Evolutionary conservation across 2,329 filamentous ascomycete species (phyloP).

Genomic region (Fusarium tjaetaba): DNA sequence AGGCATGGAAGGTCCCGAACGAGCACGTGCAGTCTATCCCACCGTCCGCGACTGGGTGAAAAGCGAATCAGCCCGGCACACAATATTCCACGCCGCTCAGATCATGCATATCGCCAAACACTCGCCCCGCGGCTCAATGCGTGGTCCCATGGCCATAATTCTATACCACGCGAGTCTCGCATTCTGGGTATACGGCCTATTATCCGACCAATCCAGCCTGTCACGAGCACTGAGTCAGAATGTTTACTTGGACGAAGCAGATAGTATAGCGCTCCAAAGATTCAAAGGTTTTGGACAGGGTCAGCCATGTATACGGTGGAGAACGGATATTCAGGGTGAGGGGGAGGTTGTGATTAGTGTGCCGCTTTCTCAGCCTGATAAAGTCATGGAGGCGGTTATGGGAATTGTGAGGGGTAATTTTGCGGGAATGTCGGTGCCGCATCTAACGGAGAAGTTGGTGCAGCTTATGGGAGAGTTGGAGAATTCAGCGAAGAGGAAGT

Average conservation of each 20-base stretch:
- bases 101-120: conserved; percentile 37
- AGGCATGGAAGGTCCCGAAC: conserved; percentile 53
- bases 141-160: conserved; percentile 40
- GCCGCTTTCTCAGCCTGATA: conserved; percentile 19
- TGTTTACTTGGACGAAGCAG: conserved; percentile 13
- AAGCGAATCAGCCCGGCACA: conserved; percentile 47
- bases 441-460: conserved; percentile 26
- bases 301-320: conserved; percentile 25
- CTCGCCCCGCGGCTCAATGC: conserved; percentile 28
- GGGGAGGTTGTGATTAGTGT: conserved; percentile 13
- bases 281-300: conserved; percentile 30
- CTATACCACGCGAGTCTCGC: conserved; percentile 44
- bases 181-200: conserved; percentile 41
- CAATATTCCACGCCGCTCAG: conserved; percentile 45
- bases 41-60: conserved; percentile 50
- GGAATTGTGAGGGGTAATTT: conserved; percentile 18
- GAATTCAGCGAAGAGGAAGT: conserved; percentile 28
- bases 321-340: background rate
- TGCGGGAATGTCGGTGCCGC: conserved; percentile 4
- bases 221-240: background rate
- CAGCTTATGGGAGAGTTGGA: conserved; percentile 31
- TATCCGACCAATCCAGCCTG: background rate
- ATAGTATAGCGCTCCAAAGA: conserved; percentile 10
- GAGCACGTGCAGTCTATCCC: conserved; percentile 48
- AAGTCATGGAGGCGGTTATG: conserved; percentile 27